Base-by-base conservation (phyloP, 2,329 filamentous ascomycete genomes). In the Neonectria sp. region DNA sequence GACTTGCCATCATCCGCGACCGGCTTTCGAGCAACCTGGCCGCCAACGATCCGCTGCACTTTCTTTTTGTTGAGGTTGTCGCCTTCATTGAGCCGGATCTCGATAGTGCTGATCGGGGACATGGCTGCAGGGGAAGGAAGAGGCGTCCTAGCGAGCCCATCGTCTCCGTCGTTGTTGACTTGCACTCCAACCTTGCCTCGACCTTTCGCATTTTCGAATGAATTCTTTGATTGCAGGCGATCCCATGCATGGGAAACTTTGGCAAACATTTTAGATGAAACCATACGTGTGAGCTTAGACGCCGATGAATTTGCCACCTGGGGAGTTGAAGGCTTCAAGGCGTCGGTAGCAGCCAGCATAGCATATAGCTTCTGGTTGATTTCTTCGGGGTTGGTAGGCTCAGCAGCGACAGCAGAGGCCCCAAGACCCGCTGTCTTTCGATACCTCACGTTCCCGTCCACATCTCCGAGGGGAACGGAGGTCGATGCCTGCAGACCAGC, bases 331-430 rank as follows among this genome's bases (percentile, higher is more conserved):
- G 80, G 76, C 62, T 82, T 83, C 6, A 82, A 68, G 13, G 75
- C 73, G 37, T 80, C 65, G 2, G 76, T 80, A 6, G 80, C 79
- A 12, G 80, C 77, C 27, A 83, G 68, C 80, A 83, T 83, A 13
- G 77, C 77, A 5, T 62, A 60, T 12, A 81, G 68, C 63, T 83
- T 82, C n/a, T 76, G 63, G 29, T 76, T 76, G 33, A 82, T 76
- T 29, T 77, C 73, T 4, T 77, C 72, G 15, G 75, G 63, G 24
- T 65, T 67, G 11, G 53, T 45, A 51, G 48, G 57, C 25, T 65
- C 63, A 31, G 37, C 43, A 58, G 21, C 37, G 9, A 24, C 27
- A 8, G 12, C 17, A 9, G 33, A 17, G 21, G 17, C 55, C 25
- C 25, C 56, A 12, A 17, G 43, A n/a, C 25, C 55, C 6, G 65